Evolutionary conservation across 2,329 filamentous ascomycete species (phyloP), one percentile per base, ranked within the genome.

Genomic region (Cyclaneusma minus): DNA sequence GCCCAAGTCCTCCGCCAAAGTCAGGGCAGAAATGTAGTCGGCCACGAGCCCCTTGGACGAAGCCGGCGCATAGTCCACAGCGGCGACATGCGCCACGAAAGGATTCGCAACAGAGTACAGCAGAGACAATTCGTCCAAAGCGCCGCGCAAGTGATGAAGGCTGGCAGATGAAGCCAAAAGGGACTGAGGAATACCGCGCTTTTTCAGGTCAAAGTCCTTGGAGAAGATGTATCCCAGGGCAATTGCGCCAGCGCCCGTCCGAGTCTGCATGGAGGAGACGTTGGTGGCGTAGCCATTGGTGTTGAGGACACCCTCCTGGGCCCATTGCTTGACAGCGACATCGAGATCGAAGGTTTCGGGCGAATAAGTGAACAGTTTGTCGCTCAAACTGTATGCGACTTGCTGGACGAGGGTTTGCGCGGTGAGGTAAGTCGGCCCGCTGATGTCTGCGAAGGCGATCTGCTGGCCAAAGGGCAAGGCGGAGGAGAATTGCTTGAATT

Each of bases 191-290:
- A 94, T 74, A 48, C 89, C 74, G 39, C 85, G 74, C 64, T 89
- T 94, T 59, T 68, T 72, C 44, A 93, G 55, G 50, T 95, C 85
- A 45, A 93, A 94, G 55, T 98, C 89, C 45, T 83, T 82, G 34
- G 85, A 94, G 64, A 95, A 98, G 50, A 95, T 81, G 57, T 98
- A 98, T 30, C 89, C 89, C 25, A 98, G 67, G 13, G 89, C 84
- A 47, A 95, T 79, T 37, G 80, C 74, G 29, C 87, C 89, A 28
- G 89, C 89, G 32, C 89, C 89, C 30, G 78, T 70, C 28, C 89
- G 69, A 22, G 85, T 91, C 60, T 98, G 79, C 45, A 94, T 70
- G 13, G 79, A 58, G 33, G 85, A 64, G 24, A 95, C 70, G 9
- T 71, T 61, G 25, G 89, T 87, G 35, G 71, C 56, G 47, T 85